These are phyloP conservation scores for Chaetomium sp. DNA, from an alignment of 2,329 filamentous ascomycete species.

Conservation along the genomic window DNA sequence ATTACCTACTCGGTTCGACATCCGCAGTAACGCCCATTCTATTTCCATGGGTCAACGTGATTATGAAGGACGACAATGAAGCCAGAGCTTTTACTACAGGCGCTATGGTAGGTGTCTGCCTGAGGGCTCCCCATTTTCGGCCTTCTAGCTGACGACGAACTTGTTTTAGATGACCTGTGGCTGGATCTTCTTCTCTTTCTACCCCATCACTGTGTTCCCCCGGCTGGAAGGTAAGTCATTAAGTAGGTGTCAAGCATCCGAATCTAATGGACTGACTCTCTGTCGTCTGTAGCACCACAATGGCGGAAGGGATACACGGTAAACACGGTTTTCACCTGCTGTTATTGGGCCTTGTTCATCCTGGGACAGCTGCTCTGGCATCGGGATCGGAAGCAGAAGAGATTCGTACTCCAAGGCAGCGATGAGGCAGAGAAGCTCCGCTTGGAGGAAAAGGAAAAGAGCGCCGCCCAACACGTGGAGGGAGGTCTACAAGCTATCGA, in stretches of 20 bases:
- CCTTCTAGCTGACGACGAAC: background rate
- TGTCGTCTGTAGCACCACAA: background rate
- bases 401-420: background rate
- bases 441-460: background rate
- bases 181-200: constrained; percentile 5
- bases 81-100: constrained; percentile 1
- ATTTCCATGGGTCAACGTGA: background rate
- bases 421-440: background rate
- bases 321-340: constrained; percentile 1
- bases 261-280: background rate
- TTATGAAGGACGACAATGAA: constrained; percentile 7
- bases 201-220: constrained; percentile 5
- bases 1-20: background rate
- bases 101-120: background rate
- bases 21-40: background rate
- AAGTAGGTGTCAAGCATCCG: background rate
- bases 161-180: background rate
- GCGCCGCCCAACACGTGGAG: background rate
- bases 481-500: too few species aligned
- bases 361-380: background rate
- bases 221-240: background rate
- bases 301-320: constrained; percentile 4
- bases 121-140: background rate
- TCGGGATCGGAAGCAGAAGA: background rate
- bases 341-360: background rate